Percentiles rank a stretch among this genome's conserved stretches.
These are phyloP conservation scores for Phyllosticta citriasiana DNA, from an alignment of 2,329 filamentous ascomycete genomes.

Conservation along the genomic window DNA sequence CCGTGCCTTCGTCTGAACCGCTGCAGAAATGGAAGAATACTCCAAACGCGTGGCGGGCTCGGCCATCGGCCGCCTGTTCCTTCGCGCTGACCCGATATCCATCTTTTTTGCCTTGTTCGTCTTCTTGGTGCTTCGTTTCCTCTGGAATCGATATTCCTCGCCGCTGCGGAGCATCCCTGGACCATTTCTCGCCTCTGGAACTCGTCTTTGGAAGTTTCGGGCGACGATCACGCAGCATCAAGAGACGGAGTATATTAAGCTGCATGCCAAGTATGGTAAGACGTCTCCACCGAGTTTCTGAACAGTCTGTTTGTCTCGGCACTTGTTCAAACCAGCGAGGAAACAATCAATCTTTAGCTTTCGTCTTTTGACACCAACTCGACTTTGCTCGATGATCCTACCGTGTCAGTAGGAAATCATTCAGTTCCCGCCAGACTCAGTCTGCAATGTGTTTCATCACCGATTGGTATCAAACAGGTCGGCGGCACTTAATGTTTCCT, in stretches of 20 bases:
- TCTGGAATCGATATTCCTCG: conserved; percentile 2
- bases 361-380: too few species aligned
- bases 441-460: too few species aligned
- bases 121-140: not conserved
- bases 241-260: conserved; percentile 47
- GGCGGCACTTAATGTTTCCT: too few species aligned
- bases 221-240: conserved; percentile 48
- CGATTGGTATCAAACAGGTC: too few species aligned
- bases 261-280: conserved; percentile 62
- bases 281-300: not conserved
- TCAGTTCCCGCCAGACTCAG: too few species aligned
- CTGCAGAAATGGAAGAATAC: not conserved
- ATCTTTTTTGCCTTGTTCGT: not conserved
- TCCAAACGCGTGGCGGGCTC: not conserved
- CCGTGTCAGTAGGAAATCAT: too few species aligned
- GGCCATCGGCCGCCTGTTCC: not conserved
- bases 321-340: not conserved
- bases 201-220: conserved; percentile 59
- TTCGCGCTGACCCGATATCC: conserved; percentile 1
- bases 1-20: not conserved
- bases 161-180: conserved; percentile 39
- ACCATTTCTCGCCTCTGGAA: conserved; percentile 43
- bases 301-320: not conserved
- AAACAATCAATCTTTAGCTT: not conserved
- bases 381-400: too few species aligned